Base-by-base conservation (phyloP, 768 basidiomycete species). In the Dacryopinax primogenitus region DNA sequence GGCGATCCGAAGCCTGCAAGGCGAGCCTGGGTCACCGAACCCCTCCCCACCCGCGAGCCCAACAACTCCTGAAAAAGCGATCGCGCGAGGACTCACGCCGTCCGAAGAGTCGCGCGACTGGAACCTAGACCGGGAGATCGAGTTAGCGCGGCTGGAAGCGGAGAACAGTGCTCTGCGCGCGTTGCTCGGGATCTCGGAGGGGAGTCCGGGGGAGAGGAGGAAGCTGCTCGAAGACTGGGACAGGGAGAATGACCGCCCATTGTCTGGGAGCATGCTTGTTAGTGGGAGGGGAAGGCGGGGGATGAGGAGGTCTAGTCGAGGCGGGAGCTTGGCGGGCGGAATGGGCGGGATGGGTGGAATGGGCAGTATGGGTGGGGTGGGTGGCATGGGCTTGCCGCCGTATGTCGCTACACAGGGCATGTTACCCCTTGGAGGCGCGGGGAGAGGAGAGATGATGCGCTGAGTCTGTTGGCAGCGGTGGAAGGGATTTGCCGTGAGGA, bases 61-160 rank as follows among this genome's bases (percentile, higher is more conserved):
- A n/a, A 65, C 66, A 35, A 66, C 69, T 1, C 63, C 67, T 6
- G 66, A 41, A 34, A 47, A 35, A 34, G 28, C 33, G 23, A 30
- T 33, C 62, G 32, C 7, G 35, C 36, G 23, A 28, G 51, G 41
- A 6, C 23, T 65, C 23, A 63, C 37, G 28, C 12, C 65, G 23
- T 32, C 64, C 15, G 33, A 28, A 73, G 77, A 15, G 69, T 70
- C n/a, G 71, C 77, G 80, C 41, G 92, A 98, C 74, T 97, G 95
- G 90, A 86, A 89, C 1, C 68, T 86, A 66, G 90, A 92, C 73
- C 82, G 96, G 67, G 95, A 98, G 73, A 76, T 78, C 67, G 96
- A 98, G 77, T 90, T 99, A 63, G 71, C 80, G 11, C 81, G 93
- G 62, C 76, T 99, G 44, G 86, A 87, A 73, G 77, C 77, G 62